A percentile compares a stretch with the other conserved stretches of the same genome.
Evolutionary conservation across 257 asterid species (phyloP).

Genomic region (Fraxinus quadrangulata): DNA sequence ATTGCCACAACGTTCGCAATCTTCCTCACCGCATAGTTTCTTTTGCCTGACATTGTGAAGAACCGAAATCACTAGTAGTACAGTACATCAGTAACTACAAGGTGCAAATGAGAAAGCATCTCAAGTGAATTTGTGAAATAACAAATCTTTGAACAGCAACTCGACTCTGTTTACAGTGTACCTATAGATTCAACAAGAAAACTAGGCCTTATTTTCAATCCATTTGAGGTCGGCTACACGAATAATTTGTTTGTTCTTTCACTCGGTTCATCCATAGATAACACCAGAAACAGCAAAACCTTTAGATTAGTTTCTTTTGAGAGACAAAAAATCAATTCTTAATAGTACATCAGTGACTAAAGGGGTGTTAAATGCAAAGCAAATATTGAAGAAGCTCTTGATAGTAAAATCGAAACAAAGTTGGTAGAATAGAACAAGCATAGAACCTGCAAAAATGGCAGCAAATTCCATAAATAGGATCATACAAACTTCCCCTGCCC

Average conservation of each 20-base stretch:
- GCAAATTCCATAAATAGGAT: constrained; percentile 71
- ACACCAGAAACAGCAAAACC: too few relatives aligned
- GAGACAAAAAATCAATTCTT: too few relatives aligned
- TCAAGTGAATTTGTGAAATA: background rate
- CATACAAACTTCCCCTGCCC: constrained; percentile 70
- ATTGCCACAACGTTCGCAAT: constrained; percentile 74
- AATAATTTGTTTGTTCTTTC: background rate
- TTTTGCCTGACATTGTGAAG: constrained; percentile 52
- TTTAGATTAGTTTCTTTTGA: too few relatives aligned
- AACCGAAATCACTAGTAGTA: constrained; percentile 16
- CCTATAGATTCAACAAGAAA: background rate
- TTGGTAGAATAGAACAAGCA: background rate
- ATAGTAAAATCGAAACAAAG: background rate
- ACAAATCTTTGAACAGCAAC: background rate
- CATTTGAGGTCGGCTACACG: background rate
- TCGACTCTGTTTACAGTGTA: background rate
- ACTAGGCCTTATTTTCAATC: background rate
- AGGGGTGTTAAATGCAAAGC: background rate
- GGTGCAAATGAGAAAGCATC: background rate
- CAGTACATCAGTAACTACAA: background rate
- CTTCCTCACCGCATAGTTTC: constrained; percentile 91
- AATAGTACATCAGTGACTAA: background rate
- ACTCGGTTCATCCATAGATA: background rate
- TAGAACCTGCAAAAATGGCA: constrained; percentile 92
- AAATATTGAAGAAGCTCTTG: too few relatives aligned